Percentiles rank a stretch among this genome's conserved stretches.
phyloP scores from a whole-genome alignment of 345 rosid genomes.

The Euphorbia lathyris region DNA sequence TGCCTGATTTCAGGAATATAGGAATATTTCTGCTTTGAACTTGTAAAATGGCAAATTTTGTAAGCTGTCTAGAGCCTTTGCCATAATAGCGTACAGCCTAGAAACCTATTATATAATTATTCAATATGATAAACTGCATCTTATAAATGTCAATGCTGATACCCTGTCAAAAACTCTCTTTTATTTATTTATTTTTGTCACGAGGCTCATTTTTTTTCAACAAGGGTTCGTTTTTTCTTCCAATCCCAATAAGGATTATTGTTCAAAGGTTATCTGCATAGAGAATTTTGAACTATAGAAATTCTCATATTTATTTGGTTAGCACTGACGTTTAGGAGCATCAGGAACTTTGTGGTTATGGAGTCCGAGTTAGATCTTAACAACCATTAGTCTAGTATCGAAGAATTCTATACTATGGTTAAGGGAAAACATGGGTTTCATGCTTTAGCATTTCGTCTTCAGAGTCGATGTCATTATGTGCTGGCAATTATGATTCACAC shows the following conservation, averaged over 20 bases:
- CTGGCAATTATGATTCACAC: neutral
- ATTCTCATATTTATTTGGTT: neutral
- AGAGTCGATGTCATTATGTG: neutral
- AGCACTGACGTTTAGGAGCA: neutral
- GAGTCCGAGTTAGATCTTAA: neutral
- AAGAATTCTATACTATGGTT: neutral
- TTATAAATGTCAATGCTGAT: neutral
- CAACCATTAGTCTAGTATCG: neutral
- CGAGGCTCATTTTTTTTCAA: neutral
- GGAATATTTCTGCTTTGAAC: neutral
- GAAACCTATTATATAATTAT: neutral
- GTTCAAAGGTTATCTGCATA: neutral
- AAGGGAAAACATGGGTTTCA: too few relatives aligned
- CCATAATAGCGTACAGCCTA: neutral
- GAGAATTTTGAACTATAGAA: neutral
- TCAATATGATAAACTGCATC: neutral
- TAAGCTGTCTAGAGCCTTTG: neutral
- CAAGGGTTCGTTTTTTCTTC: neutral
- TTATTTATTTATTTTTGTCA: neutral
- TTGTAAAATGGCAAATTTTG: slow-evolving; percentile 4
- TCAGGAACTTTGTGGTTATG: neutral
- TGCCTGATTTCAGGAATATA: neutral
- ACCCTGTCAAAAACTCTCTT: neutral
- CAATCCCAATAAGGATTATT: neutral
- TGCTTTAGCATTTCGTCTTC: neutral